Conservation (phyloP, 2,329 filamentous ascomycete species). For the Trichoderma sp. region DNA sequence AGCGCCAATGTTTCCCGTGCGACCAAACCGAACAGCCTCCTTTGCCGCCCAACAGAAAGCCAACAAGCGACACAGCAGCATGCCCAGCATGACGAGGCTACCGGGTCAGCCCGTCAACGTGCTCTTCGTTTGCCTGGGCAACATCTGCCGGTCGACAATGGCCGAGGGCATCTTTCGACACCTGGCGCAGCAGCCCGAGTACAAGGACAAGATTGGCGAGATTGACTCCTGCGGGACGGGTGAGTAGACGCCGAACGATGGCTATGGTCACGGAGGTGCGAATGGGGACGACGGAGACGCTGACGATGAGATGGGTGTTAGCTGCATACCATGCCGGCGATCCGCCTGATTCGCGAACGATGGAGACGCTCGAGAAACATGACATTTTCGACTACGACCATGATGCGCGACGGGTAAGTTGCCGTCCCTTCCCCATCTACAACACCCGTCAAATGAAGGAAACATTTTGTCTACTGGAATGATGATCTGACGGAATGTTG, state of each 20-base stretch:
- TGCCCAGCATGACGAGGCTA: constrained; percentile 33
- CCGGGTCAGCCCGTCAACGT: constrained; percentile 61
- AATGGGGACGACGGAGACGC: neutral
- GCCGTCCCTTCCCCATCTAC: neutral
- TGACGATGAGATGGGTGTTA: constrained; percentile 34
- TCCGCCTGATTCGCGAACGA: constrained; percentile 78
- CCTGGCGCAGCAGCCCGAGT: constrained; percentile 63
- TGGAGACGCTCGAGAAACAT: constrained; percentile 73
- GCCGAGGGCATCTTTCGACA: constrained; percentile 89
- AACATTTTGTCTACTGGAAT: too few relatives aligned
- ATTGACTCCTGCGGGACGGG: constrained; percentile 90
- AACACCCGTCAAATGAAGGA: too few relatives aligned
- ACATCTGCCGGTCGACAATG: constrained; percentile 95
- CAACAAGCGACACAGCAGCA: constrained; percentile 31
- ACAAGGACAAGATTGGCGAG: constrained; percentile 60
- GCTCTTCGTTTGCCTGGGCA: constrained; percentile 94
- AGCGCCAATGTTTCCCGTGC: constrained; percentile 22
- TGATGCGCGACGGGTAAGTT: constrained; percentile 69
- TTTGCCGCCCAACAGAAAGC: constrained; percentile 12
- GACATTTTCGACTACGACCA: constrained; percentile 79
- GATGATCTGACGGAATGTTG: constrained; percentile 7
- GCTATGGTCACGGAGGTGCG: neutral
- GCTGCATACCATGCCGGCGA: constrained; percentile 82
- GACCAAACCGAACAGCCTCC: constrained; percentile 17
- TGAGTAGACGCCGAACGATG: constrained; percentile 33